These are phyloP conservation scores for Ceratocystis diversiconidia DNA, from an alignment of 2,329 filamentous ascomycete species.

Conservation along the genomic window DNA sequence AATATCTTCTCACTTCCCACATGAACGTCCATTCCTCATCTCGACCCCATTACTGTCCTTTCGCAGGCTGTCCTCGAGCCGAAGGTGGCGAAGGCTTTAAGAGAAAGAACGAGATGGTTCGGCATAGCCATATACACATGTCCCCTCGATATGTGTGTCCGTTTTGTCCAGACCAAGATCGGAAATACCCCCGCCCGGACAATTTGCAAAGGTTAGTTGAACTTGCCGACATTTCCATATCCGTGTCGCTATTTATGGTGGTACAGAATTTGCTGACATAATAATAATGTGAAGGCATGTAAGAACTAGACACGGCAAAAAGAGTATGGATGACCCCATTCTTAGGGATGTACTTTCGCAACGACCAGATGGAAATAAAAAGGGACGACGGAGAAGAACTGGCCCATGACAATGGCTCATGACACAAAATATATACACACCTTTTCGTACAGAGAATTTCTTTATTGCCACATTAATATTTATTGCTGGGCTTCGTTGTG, in stretches of 20 bases:
- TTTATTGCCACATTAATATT: too few relatives aligned
- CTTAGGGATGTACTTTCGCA: conserved; percentile 76
- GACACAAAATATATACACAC: background rate
- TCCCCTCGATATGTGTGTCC: conserved; percentile 93
- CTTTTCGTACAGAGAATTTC: background rate
- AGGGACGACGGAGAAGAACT: conserved; percentile 60
- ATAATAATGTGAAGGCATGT: conserved; percentile 52
- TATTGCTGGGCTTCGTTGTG: background rate
- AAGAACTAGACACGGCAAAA: conserved; percentile 78
- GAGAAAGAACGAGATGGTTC: conserved; percentile 59
- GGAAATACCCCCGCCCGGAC: conserved; percentile 88
- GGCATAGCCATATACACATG: conserved; percentile 76
- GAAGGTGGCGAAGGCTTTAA: conserved; percentile 56
- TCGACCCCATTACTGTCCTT: conserved; percentile 51
- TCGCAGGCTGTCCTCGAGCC: conserved; percentile 46
- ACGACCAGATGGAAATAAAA: conserved; percentile 66
- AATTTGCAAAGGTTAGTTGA: conserved; percentile 72
- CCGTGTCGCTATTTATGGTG: background rate
- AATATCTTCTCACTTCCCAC: conserved; percentile 65
- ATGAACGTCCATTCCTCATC: conserved; percentile 55
- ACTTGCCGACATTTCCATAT: background rate
- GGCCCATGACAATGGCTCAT: conserved; percentile 24
- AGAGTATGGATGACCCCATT: conserved; percentile 69
- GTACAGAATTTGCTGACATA: conserved; percentile 7
- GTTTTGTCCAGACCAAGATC: conserved; percentile 85